These are phyloP conservation scores for Rhodotorula sp. DNA, from an alignment of 1,284 basidiomycete species.

Conservation along the genomic window DNA sequence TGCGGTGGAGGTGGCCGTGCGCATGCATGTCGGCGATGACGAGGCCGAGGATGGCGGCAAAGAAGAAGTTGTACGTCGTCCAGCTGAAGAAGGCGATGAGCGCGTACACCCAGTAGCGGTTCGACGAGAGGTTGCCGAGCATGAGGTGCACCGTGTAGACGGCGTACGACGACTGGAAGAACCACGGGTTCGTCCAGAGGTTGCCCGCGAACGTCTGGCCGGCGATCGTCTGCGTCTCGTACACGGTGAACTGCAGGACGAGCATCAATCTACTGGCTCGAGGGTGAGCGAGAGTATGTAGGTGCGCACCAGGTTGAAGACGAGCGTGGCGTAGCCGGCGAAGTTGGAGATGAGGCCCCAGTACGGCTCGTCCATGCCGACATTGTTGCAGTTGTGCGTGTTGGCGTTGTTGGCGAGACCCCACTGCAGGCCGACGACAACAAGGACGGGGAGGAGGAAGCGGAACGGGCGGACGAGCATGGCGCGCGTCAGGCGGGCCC, in stretches of 20 bases:
- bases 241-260: constrained; percentile 46
- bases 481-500: constrained; percentile 47
- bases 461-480: constrained; percentile 49
- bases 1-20: constrained; percentile 47
- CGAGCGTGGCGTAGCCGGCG: constrained; percentile 47
- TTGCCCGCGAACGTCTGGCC: constrained; percentile 49
- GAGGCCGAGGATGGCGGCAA: constrained; percentile 45
- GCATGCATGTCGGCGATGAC: constrained; percentile 48
- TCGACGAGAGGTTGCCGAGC: constrained; percentile 49
- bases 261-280: neutral
- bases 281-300: no score
- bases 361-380: constrained; percentile 50
- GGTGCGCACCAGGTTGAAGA: constrained; percentile 47
- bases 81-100: constrained; percentile 48
- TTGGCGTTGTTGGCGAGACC: constrained; percentile 46
- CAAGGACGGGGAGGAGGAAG: constrained; percentile 49
- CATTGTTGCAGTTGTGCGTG: constrained; percentile 48
- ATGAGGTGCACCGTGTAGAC: constrained; percentile 49
- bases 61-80: constrained; percentile 50
- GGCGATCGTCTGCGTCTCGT: constrained; percentile 47
- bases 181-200: constrained; percentile 49
- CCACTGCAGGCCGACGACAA: constrained; percentile 49
- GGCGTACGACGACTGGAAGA: constrained; percentile 48
- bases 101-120: constrained; percentile 50
- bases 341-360: constrained; percentile 47